Evolutionary conservation across 495 filamentous ascomycete genomes (phyloP), one percentile per base, ranked within the genome.

Genomic region (Penicillium malachiteum): DNA sequence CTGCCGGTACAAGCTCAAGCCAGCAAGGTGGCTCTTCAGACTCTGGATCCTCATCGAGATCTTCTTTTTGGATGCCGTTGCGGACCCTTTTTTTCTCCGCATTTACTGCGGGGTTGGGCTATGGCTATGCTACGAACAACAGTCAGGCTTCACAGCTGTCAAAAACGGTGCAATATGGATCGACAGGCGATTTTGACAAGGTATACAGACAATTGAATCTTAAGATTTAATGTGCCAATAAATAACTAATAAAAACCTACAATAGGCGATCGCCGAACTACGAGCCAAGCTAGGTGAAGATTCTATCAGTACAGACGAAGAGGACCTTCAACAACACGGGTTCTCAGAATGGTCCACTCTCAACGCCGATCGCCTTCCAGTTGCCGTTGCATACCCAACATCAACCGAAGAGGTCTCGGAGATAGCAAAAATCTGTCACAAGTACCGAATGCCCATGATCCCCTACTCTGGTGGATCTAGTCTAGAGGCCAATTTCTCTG

Each of bases 341-440:
- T 96, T 88, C 67, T 94, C 90, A 10, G 89, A 92, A 71, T 95
- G 91, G 90, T 93, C 89, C 1, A 88, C 88, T 5, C 79, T 86
- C 40, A 96, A 97, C 62, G 85, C 86, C 11, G 85, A 90, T 37
- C 80, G 81, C 5, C 72, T 92, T 0, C 90, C 90, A 0, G 86
- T 91, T n/a, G 90, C 90, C 0, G 88, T 93, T 34, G 87, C 83
- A 8, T 91, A 90, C 65, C 90, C 88, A 12, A 86, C 82, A 43
- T 84, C 80, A 5, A 96, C 91, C 1, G 80, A 89, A 54, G 88
- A 96, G 50, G 91, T 97, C 17, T 87, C 87, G 7, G 67, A 81
- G 44, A 90, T 96, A 33, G 90, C 87, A 9, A 87, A 87, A 64
- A 75, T 92, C 46, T 97, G 92, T 74, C 75, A 86, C 72, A 89